phyloP scores from a whole-genome alignment of 306 rosid species.

The Cotoneaster glaucophyllus region DNA sequence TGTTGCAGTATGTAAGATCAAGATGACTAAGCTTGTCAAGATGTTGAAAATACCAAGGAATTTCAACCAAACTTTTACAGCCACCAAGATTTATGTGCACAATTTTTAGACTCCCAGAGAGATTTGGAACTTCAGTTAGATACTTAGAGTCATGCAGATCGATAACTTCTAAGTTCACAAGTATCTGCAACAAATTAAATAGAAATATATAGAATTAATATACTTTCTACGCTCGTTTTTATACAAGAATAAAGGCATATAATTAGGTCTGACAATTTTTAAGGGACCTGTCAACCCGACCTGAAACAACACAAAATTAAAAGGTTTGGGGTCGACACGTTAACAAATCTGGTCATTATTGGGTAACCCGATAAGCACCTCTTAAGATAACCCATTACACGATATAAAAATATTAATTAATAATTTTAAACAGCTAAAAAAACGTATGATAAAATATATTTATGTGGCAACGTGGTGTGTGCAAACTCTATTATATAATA shows the following conservation, averaged over 20 bases:
- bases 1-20: fast-evolving
- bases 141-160: not conserved
- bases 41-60: not conserved
- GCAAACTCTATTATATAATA: not conserved
- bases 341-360: too few relatives aligned
- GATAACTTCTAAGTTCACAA: not conserved
- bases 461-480: too few relatives aligned
- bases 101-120: not conserved
- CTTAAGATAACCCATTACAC: not conserved
- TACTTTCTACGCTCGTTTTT: not conserved
- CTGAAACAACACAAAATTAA: too few relatives aligned
- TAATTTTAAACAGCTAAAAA: too few relatives aligned
- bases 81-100: fast-evolving
- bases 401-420: too few relatives aligned
- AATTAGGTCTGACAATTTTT: too few relatives aligned
- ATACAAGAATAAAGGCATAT: not conserved
- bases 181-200: not conserved
- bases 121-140: constrained; percentile 5
- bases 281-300: too few relatives aligned
- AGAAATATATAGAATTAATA: not conserved
- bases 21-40: not conserved
- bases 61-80: not conserved
- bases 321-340: too few relatives aligned
- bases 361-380: too few relatives aligned
- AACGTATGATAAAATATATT: too few relatives aligned